These are phyloP conservation scores for Agrocybe chaxingu DNA, from an alignment of 768 basidiomycete species.

Conservation along the genomic window DNA sequence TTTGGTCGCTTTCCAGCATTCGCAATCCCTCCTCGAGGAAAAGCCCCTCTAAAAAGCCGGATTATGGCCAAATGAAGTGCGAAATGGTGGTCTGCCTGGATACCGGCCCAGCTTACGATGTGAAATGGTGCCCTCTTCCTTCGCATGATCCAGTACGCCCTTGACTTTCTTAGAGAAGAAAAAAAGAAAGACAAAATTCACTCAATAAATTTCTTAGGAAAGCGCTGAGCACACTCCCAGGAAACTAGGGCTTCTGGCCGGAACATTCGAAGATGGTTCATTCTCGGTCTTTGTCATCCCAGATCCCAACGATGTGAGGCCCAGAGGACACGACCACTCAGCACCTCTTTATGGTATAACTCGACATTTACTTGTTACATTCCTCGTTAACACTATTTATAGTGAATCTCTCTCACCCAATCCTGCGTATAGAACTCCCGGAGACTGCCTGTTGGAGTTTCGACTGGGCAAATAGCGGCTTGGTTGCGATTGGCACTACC, in stretches of 20 bases:
- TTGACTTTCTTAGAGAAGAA: not conserved
- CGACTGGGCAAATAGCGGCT: conserved; percentile 88
- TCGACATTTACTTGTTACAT: not conserved
- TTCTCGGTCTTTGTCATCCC: conserved; percentile 78
- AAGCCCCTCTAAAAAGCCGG: conserved; percentile 9
- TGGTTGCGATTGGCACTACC: conserved; percentile 79
- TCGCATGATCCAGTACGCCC: conserved; percentile 55
- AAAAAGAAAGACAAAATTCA: not conserved
- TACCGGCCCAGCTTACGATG: conserved; percentile 71
- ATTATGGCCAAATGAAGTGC: conserved; percentile 58
- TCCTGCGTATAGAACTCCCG: conserved; percentile 70
- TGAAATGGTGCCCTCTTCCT: conserved; percentile 94
- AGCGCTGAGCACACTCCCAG: conserved; percentile 25
- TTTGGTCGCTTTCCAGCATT: conserved; percentile 62
- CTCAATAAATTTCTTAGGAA: conserved; percentile 10
- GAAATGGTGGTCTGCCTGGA: conserved; percentile 86
- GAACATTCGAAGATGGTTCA: conserved; percentile 85
- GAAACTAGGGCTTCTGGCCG: conserved; percentile 83
- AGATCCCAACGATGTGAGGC: conserved; percentile 56
- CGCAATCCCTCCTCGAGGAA: conserved; percentile 8
- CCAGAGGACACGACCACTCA: conserved; percentile 21
- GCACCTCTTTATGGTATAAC: conserved; percentile 51
- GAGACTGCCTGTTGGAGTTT: conserved; percentile 76
- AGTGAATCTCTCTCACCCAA: conserved; percentile 64
- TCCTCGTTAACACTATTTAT: not conserved